Evolutionary conservation across 768 basidiomycete species (phyloP).

Genomic region (Boletus reticulatus): DNA sequence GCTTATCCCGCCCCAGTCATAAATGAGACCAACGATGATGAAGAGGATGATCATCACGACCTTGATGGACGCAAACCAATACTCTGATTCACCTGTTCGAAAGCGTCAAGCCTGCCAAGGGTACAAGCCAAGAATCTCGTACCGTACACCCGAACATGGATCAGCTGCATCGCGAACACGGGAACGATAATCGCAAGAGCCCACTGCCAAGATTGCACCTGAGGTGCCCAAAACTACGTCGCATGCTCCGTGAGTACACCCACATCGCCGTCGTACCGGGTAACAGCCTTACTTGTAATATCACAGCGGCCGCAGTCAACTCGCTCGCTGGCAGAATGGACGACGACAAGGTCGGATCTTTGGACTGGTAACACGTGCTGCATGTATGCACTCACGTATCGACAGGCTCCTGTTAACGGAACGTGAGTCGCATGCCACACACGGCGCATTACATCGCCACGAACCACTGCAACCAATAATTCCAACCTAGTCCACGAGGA

Average conservation of each 20-base stretch:
- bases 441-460: neutral
- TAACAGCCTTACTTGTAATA: conserved; percentile 37
- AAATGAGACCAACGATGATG: conserved; percentile 60
- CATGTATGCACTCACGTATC: conserved; percentile 32
- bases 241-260: neutral
- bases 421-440: neutral
- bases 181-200: conserved; percentile 54
- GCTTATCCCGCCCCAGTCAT: conserved; percentile 59
- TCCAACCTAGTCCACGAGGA: conserved; percentile 41
- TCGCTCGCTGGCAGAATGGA: conserved; percentile 44
- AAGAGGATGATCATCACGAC: conserved; percentile 60
- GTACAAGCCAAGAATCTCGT: neutral
- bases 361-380: neutral
- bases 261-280: neutral
- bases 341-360: conserved; percentile 9
- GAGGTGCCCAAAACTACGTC: conserved; percentile 43
- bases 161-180: conserved; percentile 51
- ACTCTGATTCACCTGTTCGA: conserved; percentile 52
- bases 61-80: conserved; percentile 66
- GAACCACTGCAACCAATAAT: conserved; percentile 55
- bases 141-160: conserved; percentile 58
- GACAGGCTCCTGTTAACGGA: conserved; percentile 34
- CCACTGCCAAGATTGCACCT: conserved; percentile 53
- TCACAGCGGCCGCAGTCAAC: conserved; percentile 55
- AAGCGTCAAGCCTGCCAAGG: neutral